Conservation (phyloP, 1,284 basidiomycete species). For the Heliocybe sulcata region DNA sequence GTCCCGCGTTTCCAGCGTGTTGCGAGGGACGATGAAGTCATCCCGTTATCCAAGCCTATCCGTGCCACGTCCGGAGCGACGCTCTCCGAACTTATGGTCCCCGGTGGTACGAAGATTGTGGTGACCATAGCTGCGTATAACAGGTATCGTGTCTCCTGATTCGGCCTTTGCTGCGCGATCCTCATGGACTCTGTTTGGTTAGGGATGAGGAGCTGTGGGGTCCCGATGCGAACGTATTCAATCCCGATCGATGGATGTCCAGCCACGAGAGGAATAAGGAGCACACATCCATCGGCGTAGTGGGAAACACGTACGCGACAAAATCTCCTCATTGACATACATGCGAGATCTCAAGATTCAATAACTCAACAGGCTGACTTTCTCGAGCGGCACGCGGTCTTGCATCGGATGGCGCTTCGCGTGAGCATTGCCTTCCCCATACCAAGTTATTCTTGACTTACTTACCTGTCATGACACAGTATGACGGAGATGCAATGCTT, state of each 20-base stretch:
- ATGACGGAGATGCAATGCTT: constrained; percentile 39
- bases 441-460: background rate
- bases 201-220: background rate
- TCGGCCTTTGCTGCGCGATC: background rate
- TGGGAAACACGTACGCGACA: background rate
- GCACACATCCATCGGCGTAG: background rate
- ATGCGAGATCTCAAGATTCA: constrained; percentile 33
- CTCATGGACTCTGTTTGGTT: background rate
- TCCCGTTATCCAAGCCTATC: constrained; percentile 23
- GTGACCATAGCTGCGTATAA: constrained; percentile 29
- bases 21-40: constrained; percentile 22
- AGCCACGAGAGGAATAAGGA: background rate
- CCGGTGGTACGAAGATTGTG: constrained; percentile 25
- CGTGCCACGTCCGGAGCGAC: constrained; percentile 18
- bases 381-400: background rate
- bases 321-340: constrained; percentile 31
- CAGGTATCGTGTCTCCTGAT: constrained; percentile 15
- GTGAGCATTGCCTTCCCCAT: background rate
- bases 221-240: background rate
- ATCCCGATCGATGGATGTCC: background rate
- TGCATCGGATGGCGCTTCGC: constrained; percentile 3
- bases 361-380: constrained; percentile 23
- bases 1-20: constrained; percentile 16
- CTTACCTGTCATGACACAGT: constrained; percentile 12
- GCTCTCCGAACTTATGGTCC: constrained; percentile 26